These are phyloP conservation scores for Colletotrichum chlorophyti DNA, from an alignment of 2,329 filamentous ascomycete species.

Conservation along the genomic window DNA sequence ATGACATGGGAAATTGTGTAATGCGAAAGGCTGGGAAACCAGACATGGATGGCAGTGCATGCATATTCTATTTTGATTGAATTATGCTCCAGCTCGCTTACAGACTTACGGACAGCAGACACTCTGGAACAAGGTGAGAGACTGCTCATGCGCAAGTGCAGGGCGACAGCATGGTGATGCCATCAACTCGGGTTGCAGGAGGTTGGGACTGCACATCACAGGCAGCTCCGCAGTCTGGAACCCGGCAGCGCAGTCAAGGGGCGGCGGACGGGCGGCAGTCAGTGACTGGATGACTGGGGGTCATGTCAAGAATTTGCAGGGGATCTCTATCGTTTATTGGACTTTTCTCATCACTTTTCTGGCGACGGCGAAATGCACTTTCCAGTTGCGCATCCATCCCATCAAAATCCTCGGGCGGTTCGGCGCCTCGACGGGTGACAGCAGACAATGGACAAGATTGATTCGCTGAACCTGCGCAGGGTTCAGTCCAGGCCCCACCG, in stretches of 20 bases:
- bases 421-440: conserved; percentile 16
- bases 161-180: conserved; percentile 21
- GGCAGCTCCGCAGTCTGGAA: conserved; percentile 16
- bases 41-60: conserved; percentile 16
- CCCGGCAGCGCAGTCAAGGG: conserved; percentile 4
- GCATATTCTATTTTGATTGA: conserved; percentile 4
- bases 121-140: too few relatives aligned
- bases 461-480: conserved; percentile 8
- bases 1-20: neutral
- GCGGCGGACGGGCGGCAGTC: conserved; percentile 22
- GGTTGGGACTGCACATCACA: conserved; percentile 17
- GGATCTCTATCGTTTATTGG: conserved; percentile 1
- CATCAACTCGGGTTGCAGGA: conserved; percentile 12
- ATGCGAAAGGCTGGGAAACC: conserved; percentile 22
- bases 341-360: conserved; percentile 11
- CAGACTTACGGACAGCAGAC: too few relatives aligned
- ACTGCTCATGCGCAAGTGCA: too few relatives aligned
- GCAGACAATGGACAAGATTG: neutral
- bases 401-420: conserved; percentile 18
- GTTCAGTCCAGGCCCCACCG: conserved; percentile 42
- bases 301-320: neutral
- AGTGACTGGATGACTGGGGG: conserved; percentile 20
- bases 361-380: too few relatives aligned
- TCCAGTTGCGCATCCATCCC: too few relatives aligned
- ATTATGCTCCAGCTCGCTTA: neutral